Base-by-base conservation (phyloP, 768 basidiomycete genomes). In the Tylopilus rubrobrunneus region DNA sequence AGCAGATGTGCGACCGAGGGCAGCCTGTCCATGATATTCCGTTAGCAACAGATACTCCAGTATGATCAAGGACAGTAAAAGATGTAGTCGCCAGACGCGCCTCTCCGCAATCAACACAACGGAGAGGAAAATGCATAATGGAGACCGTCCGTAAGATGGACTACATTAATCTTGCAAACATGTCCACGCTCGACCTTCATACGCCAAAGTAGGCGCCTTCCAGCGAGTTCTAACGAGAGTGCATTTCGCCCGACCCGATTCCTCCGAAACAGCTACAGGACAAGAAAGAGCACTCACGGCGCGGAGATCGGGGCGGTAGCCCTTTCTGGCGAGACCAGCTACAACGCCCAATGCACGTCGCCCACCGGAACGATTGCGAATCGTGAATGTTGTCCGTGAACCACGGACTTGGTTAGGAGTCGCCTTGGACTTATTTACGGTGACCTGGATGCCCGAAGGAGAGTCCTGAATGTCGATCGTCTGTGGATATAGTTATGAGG, bases 151-250 rank as follows among this genome's bases (percentile, higher is more conserved):
- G 53, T 14, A 52, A 57, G 5, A 48, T 28, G 56, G 66, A 61
- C 64, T 9, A 27, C 2, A 40, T 77, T 62, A 72, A 67, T 92
- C 72, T 92, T 84, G 89, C 89, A 92, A 81, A 87, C 88, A 74
- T 89, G 85, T 92, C 89, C 88, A 92, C 89, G 82, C 89, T 87
- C 88, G 80, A 74, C 88, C 78, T 86, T 91, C 87, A 85, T 85
- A 70, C 73, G 74, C 78, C 77, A 72, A 31, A 71, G 66, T 19
- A 44, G 74, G 79, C 71, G 71, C 62, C 70, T 66, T 89, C 86
- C 86, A 82, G 88, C 78, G 86, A 89, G 89, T 89, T 92, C 89
- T 92, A 92, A 85, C 85, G 85, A 81, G 84, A 85, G 75, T 91
- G 89, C 88, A 73, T 76, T 65, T 59, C 39, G 29, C 52, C 58